A percentile compares a stretch with the other conserved stretches of the same genome.
Conservation (phyloP, 108 stramenopile genomes). For the Hondaea fermentalgiana region DNA sequence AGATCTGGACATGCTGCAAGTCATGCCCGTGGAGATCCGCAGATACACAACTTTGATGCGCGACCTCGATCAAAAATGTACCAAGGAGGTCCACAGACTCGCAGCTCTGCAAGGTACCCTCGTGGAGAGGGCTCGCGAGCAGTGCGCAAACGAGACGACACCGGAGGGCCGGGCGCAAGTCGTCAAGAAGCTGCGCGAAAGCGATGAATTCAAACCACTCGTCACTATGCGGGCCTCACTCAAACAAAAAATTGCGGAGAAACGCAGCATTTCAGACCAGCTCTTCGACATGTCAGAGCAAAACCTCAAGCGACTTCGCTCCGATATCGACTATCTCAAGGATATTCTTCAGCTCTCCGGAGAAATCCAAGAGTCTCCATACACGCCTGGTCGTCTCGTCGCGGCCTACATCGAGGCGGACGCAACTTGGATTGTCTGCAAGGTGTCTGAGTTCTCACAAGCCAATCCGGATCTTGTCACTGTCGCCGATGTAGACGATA, state of each 20-base stretch:
- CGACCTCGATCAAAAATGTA: background rate
- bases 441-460: background rate
- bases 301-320: background rate
- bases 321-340: background rate
- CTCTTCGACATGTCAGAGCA: slow-evolving; percentile 12
- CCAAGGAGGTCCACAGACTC: background rate
- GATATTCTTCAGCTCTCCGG: background rate
- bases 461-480: background rate
- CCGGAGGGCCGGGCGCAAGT: background rate
- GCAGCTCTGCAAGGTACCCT: background rate
- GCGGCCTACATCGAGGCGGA: background rate
- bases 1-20: background rate
- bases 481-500: slow-evolving; percentile 3
- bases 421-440: background rate
- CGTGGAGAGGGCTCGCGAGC: background rate
- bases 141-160: background rate
- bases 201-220: background rate
- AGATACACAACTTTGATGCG: background rate
- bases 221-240: background rate
- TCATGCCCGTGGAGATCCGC: slow-evolving; percentile 13
- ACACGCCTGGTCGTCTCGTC: background rate
- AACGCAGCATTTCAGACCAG: background rate
- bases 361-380: background rate
- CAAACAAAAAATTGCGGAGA: slow-evolving; percentile 1
- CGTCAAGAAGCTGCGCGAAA: background rate